Base-by-base conservation (phyloP, 345 rosid species). In the Euphorbia lathyris region DNA sequence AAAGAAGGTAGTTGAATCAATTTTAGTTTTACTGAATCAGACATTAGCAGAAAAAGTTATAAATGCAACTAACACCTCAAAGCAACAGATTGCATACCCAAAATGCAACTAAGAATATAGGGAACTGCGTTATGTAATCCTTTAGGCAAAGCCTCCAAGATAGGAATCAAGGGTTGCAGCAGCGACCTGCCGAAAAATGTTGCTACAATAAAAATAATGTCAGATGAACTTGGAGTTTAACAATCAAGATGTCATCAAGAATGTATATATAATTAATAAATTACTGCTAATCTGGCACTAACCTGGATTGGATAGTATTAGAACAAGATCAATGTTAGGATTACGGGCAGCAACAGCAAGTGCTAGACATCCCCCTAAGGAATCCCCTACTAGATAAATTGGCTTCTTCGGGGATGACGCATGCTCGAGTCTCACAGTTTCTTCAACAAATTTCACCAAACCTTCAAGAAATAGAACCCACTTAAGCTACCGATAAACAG, bases 341-440 rank as follows among this genome's bases (percentile, higher is more conserved):
- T 89, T 89, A 74, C 84, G 79, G 58, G 92, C 92, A 76, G 98
- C 98, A 65, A 86, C 82, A 61, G 92, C 89, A 66, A 93, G 93
- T 58, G 92, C 96, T 62, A 93, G 75, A 79, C 97, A 91, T 71
- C 95, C 97, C 81, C 98, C 98, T 71, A 91, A 79, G 55, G 98
- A 94, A 75, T 94, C 97, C 3, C 95, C 95, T 7, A 90, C 86
- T 51, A 94, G 76, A 86, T 88, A 86, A 38, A 94, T 89, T 22
- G 98, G 98, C 79, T 81, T 88, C 34, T 80, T 66, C 11, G 96
- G 95, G 56, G 73, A 74, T 27, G 76, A 70, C 32, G 83, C 81
- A 73, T 86, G 81, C 84, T 88, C 88, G 30, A 57, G 69, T 67
- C 75, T 86, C 60, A 91, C 72, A 16, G 86, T 85, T 74, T 89